Conservation (phyloP, 2,329 filamentous ascomycete species). For the Monilinia vaccinii-corymbosi region DNA sequence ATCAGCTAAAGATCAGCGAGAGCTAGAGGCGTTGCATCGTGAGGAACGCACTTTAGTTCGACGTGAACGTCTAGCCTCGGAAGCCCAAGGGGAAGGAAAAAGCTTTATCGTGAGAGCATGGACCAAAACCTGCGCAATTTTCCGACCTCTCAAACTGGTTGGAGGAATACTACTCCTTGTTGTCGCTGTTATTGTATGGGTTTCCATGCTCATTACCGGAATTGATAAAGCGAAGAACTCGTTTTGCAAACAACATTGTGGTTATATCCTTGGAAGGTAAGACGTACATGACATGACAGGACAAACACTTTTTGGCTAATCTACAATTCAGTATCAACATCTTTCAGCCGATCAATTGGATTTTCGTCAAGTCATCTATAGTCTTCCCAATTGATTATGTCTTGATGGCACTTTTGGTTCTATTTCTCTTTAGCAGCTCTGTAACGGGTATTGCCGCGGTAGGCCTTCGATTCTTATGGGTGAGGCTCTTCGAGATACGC, state of each 20-base stretch:
- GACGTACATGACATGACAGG: background rate
- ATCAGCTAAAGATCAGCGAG: slow-evolving; percentile 76
- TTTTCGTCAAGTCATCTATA: slow-evolving; percentile 71
- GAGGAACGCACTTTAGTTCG: slow-evolving; percentile 90
- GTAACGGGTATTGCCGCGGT: slow-evolving; percentile 78
- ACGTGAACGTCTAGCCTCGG: slow-evolving; percentile 77
- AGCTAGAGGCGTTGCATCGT: slow-evolving; percentile 76
- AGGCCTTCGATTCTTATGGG: slow-evolving; percentile 94
- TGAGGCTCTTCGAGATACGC: slow-evolving; percentile 84
- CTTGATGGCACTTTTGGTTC: slow-evolving; percentile 72
- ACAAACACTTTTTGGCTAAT: slow-evolving; percentile 26
- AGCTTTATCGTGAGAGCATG: slow-evolving; percentile 65
- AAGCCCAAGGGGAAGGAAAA: slow-evolving; percentile 68
- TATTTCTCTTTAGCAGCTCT: slow-evolving; percentile 83
- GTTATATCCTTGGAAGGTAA: slow-evolving; percentile 69
- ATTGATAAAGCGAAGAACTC: slow-evolving; percentile 97
- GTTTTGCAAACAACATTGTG: slow-evolving; percentile 79
- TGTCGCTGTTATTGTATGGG: slow-evolving; percentile 67
- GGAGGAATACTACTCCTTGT: slow-evolving; percentile 72
- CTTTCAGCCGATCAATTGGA: slow-evolving; percentile 91
- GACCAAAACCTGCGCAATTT: slow-evolving; percentile 71
- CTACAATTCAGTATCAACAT: slow-evolving; percentile 57
- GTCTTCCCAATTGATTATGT: slow-evolving; percentile 90
- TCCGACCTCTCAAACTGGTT: slow-evolving; percentile 81
- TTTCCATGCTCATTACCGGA: slow-evolving; percentile 88